A percentile compares a stretch with the other conserved stretches of the same genome.
Conservation (phyloP, 2,329 filamentous ascomycete genomes). For the Drechmeria coniospora region DNA sequence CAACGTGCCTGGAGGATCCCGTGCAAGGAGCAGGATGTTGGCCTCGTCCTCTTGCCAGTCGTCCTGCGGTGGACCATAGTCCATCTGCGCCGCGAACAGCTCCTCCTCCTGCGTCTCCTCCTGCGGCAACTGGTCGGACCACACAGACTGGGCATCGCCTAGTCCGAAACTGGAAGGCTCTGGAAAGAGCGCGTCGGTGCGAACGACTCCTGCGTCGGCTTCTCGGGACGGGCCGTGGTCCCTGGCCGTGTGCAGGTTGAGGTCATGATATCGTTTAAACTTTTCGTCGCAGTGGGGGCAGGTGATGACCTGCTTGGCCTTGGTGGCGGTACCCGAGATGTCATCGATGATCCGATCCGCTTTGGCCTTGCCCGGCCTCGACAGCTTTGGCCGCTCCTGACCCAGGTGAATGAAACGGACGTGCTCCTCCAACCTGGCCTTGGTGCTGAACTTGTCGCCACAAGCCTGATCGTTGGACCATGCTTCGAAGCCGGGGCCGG, state of each 20-base stretch:
- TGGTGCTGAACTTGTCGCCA: conserved; percentile 59
- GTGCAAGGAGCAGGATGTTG: conserved; percentile 24
- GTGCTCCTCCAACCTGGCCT: conserved; percentile 69
- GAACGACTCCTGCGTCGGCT: too few species aligned
- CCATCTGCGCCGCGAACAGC: conserved; percentile 19
- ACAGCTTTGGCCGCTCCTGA: conserved; percentile 25
- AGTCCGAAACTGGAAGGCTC: conserved; percentile 9
- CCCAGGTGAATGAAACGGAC: conserved; percentile 68
- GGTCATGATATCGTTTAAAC: conserved; percentile 35
- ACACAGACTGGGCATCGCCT: conserved; percentile 7
- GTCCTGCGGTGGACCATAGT: conserved; percentile 16
- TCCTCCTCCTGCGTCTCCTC: conserved; percentile 13
- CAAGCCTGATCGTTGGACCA: conserved; percentile 60
- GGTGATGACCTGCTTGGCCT: conserved; percentile 24
- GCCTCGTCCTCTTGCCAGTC: conserved; percentile 29
- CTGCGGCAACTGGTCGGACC: too few species aligned
- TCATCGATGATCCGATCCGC: conserved; percentile 25
- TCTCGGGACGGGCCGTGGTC: conserved; percentile 6
- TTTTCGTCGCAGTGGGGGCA: conserved; percentile 30
- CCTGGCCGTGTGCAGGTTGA: conserved; percentile 28
- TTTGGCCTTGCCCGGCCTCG: conserved; percentile 6
- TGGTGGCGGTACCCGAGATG: conserved; percentile 24
- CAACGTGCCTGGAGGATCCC: conserved; percentile 9
- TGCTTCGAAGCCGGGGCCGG: conserved; percentile 35
- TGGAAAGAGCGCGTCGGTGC: conserved; percentile 7